These are phyloP conservation scores for Cordyceps sp. DNA, from an alignment of 2,329 filamentous ascomycete genomes.

Conservation along the genomic window DNA sequence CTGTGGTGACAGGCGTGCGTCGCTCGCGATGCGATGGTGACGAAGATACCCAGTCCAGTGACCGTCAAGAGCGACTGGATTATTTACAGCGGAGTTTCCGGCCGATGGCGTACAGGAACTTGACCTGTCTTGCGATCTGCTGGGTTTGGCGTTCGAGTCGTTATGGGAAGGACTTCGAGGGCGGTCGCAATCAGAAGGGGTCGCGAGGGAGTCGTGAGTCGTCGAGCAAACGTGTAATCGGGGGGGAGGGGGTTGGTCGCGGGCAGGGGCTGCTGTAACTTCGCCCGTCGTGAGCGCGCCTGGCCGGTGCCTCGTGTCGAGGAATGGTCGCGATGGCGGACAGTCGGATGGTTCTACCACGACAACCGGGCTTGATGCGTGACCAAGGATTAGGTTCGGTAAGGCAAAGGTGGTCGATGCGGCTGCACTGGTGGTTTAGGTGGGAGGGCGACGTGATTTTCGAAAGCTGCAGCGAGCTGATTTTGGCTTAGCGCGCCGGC, in stretches of 20 bases:
- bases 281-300: background rate
- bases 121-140: background rate
- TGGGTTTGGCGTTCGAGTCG: too few relatives aligned
- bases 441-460: conserved; percentile 12
- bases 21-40: conserved; percentile 14
- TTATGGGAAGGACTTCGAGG: too few relatives aligned
- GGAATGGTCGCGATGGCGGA: conserved; percentile 4
- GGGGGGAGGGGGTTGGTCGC: background rate
- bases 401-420: conserved; percentile 7
- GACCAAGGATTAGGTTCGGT: conserved; percentile 2
- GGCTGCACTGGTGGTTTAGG: conserved; percentile 13
- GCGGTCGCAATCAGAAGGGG: too few relatives aligned
- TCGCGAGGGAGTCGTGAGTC: too few relatives aligned
- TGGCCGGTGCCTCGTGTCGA: conserved; percentile 1
- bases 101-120: too few relatives aligned
- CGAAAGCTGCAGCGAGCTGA: conserved; percentile 13
- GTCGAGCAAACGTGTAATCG: too few relatives aligned
- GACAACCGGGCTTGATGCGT: conserved; percentile 6
- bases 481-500: conserved; percentile 15
- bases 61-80: background rate
- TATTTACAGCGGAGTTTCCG: background rate
- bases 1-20: conserved; percentile 21
- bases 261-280: background rate
- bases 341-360: conserved; percentile 3
- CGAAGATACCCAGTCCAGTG: conserved; percentile 7